These are phyloP conservation scores for Suillus tomentosus DNA, from an alignment of 768 basidiomycete species.

Conservation along the genomic window DNA sequence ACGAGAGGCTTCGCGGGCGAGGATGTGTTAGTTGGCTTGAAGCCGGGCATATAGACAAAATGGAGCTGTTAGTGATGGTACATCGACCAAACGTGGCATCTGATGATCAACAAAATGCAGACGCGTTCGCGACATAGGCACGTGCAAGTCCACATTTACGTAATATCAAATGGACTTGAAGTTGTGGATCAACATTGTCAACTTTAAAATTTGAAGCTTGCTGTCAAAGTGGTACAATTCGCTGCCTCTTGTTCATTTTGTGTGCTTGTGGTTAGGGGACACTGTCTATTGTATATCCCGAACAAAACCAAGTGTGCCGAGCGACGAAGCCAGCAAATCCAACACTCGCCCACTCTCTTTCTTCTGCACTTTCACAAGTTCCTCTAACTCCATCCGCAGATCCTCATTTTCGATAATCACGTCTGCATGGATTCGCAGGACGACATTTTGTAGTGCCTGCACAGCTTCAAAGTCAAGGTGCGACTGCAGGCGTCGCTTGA, in stretches of 20 bases:
- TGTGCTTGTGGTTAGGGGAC: neutral
- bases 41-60: constrained; percentile 40
- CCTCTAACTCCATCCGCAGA: constrained; percentile 55
- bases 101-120: constrained; percentile 10
- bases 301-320: constrained; percentile 78
- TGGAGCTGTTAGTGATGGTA: constrained; percentile 8
- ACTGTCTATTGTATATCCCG: constrained; percentile 55
- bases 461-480: constrained; percentile 95
- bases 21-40: constrained; percentile 51
- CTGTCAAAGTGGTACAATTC: neutral
- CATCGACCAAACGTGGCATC: constrained; percentile 5
- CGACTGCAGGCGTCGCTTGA: constrained; percentile 70
- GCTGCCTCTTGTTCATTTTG: neutral
- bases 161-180: neutral
- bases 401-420: constrained; percentile 72
- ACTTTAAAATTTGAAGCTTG: too few relatives aligned
- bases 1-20: constrained; percentile 41
- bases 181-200: too few relatives aligned
- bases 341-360: constrained; percentile 79
- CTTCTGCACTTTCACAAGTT: constrained; percentile 63
- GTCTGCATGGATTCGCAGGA: constrained; percentile 85
- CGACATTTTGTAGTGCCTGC: constrained; percentile 83
- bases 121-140: constrained; percentile 28
- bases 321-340: constrained; percentile 69
- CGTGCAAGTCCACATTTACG: neutral